Evolutionary conservation across 129 eudicot genomes (phyloP), one percentile per base, ranked within the genome.

Genomic region (Lactuca saligna): DNA sequence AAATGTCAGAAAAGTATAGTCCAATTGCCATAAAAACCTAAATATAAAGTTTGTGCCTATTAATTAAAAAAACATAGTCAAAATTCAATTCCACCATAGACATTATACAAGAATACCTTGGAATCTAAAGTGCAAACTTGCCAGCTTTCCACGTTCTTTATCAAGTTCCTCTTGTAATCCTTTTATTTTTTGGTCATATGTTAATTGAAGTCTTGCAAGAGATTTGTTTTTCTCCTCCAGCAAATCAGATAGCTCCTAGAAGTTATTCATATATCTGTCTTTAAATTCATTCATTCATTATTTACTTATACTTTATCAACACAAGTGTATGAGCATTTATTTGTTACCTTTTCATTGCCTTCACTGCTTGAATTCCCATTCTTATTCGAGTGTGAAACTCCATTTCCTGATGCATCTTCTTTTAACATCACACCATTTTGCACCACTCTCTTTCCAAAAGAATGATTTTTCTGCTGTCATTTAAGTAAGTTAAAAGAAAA

Each of bases 191-290:
- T 20, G 25, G 1, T 20, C 25, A 20, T 20, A 1, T 20, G 25
- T 78, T 72, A 82, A 81, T 61, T 89, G 89, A 80, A 84, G 60
- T 33, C 72, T 66, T 39, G 84, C 79, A 57, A 86, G 77, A 67
- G 88, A 73, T 72, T 80, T 83, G 78, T 59, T 84, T 77, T 81
- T 86, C 65, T 88, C 96, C 79, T 91, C 94, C 77, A 86, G 74
- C 63, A 82, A 46, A 78, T 84, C 95, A 76, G 85, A 79, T 63
- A 82, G 86, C 70, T 92, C 98, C 98, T 92, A 82, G 83, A 88
- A 88, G 82, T 66, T 72, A 84, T 83, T 71, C 68, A 80, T 54
- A 75, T 2, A 65, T 81, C 69, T 63, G 72, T 68, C 75, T 83
- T 83, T 85, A 85, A 87, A 54, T 74, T 76, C 57, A 61, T 66